phyloP scores from a whole-genome alignment of 2,329 filamentous ascomycete genomes.

The Ceratocystis alfenasii region DNA sequence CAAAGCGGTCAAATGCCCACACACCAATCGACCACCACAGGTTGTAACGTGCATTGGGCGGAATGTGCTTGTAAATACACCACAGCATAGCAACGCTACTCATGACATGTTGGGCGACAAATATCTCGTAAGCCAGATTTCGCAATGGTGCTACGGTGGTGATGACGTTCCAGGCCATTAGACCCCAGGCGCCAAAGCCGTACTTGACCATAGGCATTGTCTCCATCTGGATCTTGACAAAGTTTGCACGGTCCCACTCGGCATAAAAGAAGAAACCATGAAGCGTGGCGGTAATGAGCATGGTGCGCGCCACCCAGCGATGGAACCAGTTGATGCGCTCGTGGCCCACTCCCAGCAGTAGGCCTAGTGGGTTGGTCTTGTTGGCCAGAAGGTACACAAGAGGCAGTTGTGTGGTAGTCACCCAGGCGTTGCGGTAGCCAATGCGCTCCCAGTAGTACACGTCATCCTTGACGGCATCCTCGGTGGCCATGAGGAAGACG shows the following conservation, averaged over 20 bases:
- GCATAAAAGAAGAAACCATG: conserved; percentile 59
- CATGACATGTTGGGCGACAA: conserved; percentile 55
- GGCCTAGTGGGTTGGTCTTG: conserved; percentile 48
- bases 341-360: conserved; percentile 50
- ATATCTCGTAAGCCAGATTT: conserved; percentile 56
- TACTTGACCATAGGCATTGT: conserved; percentile 55
- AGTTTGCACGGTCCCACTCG: conserved; percentile 49
- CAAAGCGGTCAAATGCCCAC: conserved; percentile 50
- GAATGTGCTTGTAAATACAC: conserved; percentile 52
- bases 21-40: conserved; percentile 55
- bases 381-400: conserved; percentile 51
- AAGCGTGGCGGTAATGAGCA: conserved; percentile 55
- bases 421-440: conserved; percentile 56
- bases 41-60: conserved; percentile 45
- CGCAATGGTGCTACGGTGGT: conserved; percentile 53
- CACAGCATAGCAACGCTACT: conserved; percentile 51
- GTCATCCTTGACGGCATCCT: conserved; percentile 39
- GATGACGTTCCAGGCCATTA: conserved; percentile 54
- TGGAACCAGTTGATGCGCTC: conserved; percentile 64
- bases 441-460: conserved; percentile 51
- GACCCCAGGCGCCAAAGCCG: conserved; percentile 53
- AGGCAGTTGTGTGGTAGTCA: conserved; percentile 52
- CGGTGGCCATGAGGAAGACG: conserved; percentile 45
- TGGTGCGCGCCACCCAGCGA: conserved; percentile 57
- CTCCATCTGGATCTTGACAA: conserved; percentile 45